Conservation (phyloP, 1,284 basidiomycete genomes). For the Microstroma glucosiphilum region DNA sequence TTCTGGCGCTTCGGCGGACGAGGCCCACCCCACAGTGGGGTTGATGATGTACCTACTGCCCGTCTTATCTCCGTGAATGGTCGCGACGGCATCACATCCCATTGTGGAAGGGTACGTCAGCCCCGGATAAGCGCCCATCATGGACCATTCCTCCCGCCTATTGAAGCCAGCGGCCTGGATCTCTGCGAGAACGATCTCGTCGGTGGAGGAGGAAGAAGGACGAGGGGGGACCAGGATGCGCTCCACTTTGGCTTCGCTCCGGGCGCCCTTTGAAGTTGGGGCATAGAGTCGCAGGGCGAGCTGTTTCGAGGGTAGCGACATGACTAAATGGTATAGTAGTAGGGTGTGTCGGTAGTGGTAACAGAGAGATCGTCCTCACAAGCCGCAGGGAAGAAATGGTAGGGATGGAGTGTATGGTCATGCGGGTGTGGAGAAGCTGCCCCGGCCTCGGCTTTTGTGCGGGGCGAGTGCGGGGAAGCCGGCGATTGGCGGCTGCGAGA, state of each 20-base stretch:
- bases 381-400: no score
- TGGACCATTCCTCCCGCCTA: conserved; percentile 70
- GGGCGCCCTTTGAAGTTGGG: background rate
- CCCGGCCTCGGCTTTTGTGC: no score
- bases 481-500: no score
- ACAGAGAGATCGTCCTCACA: no score
- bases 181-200: conserved; percentile 7
- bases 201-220: background rate
- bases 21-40: conserved; percentile 70
- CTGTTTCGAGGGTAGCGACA: background rate
- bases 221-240: background rate
- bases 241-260: background rate
- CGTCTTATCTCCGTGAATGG: conserved; percentile 53
- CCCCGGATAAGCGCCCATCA: conserved; percentile 69
- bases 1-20: conserved; percentile 57
- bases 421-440: no score
- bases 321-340: no score
- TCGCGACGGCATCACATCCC: conserved; percentile 63
- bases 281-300: background rate
- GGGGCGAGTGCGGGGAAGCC: no score
- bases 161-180: conserved; percentile 66
- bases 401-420: no score
- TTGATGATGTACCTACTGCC: conserved; percentile 18
- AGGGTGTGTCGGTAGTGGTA: no score
- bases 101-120: conserved; percentile 60